phyloP scores from a whole-genome alignment of 2,329 filamentous ascomycete species.

The Cladosporium sp. region DNA sequence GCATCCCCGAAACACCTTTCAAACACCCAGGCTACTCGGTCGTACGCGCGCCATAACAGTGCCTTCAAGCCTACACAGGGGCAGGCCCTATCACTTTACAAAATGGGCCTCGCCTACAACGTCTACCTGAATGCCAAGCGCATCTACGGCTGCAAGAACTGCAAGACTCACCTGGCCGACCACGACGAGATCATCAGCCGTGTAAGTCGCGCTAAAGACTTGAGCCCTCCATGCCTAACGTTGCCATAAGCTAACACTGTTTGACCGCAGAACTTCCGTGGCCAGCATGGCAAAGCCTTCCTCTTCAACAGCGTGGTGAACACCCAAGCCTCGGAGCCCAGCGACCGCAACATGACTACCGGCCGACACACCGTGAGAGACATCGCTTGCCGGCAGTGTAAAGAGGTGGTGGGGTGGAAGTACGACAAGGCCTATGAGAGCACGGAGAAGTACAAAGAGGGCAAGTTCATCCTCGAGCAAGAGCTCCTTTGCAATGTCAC shows the following conservation, averaged over 20 bases:
- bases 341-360: conserved; percentile 97
- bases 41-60: not conserved
- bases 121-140: conserved; percentile 72
- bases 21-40: not conserved
- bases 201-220: conserved; percentile 53
- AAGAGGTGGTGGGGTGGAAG: conserved; percentile 94
- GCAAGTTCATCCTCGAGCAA: conserved; percentile 93
- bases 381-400: conserved; percentile 87
- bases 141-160: conserved; percentile 80
- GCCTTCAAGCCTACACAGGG: not conserved
- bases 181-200: conserved; percentile 94
- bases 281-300: conserved; percentile 96
- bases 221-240: not conserved
- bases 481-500: conserved; percentile 80
- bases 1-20: not conserved
- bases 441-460: conserved; percentile 97
- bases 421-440: conserved; percentile 96
- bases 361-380: conserved; percentile 92
- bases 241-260: conserved; percentile 16
- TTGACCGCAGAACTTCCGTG: conserved; percentile 84
- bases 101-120: conserved; percentile 44
- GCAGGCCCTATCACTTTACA: conserved; percentile 11
- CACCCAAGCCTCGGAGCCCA: conserved; percentile 76
- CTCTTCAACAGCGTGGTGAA: conserved; percentile 96
- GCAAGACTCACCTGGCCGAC: conserved; percentile 93